Conservation (phyloP, 2,329 filamentous ascomycete species). For the Aciculosporium take region DNA sequence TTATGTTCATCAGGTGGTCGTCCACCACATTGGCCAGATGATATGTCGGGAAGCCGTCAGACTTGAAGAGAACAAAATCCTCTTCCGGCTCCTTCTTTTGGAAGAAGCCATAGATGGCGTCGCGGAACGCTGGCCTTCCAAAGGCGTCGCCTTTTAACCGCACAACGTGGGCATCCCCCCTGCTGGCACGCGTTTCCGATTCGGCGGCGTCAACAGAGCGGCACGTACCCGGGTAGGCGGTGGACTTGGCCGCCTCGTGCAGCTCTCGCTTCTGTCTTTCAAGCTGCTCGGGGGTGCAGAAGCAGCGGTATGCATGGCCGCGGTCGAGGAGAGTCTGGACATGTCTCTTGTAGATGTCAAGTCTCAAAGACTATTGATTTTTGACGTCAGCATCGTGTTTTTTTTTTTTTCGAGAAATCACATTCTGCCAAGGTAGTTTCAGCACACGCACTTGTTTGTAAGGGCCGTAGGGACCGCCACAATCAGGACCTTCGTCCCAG, state of each 20-base stretch:
- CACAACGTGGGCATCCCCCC: constrained; percentile 60
- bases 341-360: constrained; percentile 56
- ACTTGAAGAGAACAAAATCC: constrained; percentile 82
- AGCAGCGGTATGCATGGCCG: constrained; percentile 80
- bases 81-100: constrained; percentile 44
- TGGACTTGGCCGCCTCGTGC: constrained; percentile 33
- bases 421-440: neutral
- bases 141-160: constrained; percentile 50
- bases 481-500: constrained; percentile 88
- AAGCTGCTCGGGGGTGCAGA: constrained; percentile 64
- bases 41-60: constrained; percentile 86
- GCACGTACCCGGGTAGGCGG: constrained; percentile 51
- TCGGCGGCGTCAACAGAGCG: constrained; percentile 49
- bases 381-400: neutral
- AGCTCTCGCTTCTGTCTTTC: constrained; percentile 50
- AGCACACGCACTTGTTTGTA: constrained; percentile 56
- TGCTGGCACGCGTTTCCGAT: constrained; percentile 53
- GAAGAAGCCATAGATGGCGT: constrained; percentile 66
- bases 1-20: constrained; percentile 89
- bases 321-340: constrained; percentile 52
- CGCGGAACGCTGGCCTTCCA: constrained; percentile 49
- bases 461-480: constrained; percentile 69
- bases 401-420: neutral
- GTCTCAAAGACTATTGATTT: constrained; percentile 67
- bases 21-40: constrained; percentile 96